phyloP scores from a whole-genome alignment of 176 grass and related monocot genomes.

The Saccharum spontaneum region DNA sequence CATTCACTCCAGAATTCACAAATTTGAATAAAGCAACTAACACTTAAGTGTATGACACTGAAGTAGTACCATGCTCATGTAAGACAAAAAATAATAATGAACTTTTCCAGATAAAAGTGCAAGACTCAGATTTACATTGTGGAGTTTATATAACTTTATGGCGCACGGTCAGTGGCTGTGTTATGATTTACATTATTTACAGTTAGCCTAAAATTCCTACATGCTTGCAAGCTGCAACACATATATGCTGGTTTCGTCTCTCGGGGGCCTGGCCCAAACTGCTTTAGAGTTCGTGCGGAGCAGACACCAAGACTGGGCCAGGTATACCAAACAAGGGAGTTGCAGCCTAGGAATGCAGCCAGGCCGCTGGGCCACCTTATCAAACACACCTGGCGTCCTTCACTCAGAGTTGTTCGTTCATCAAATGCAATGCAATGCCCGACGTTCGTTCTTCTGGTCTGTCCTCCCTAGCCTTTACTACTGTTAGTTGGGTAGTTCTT shows the following conservation, averaged over 20 bases:
- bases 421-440: no score
- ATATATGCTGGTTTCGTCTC: no score
- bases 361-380: no score
- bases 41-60: slow-evolving; percentile 2
- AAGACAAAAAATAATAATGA: not conserved
- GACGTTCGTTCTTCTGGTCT: not conserved
- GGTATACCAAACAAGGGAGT: no score
- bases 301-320: no score
- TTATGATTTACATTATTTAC: not conserved
- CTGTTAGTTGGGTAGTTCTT: slow-evolving; percentile 16
- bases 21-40: slow-evolving; percentile 6
- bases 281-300: no score
- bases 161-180: not conserved
- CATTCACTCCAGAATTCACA: not conserved
- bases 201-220: not conserved
- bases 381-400: no score
- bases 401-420: no score
- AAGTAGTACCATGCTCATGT: slow-evolving; percentile 2
- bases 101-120: not conserved
- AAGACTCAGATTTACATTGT: slow-evolving; percentile 14
- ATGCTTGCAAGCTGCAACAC: not conserved
- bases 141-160: slow-evolving; percentile 3
- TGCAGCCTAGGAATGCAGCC: no score
- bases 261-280: no score
- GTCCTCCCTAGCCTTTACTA: not conserved